phyloP scores from a whole-genome alignment of 805 yeast species.

The Candida bentonensis region DNA sequence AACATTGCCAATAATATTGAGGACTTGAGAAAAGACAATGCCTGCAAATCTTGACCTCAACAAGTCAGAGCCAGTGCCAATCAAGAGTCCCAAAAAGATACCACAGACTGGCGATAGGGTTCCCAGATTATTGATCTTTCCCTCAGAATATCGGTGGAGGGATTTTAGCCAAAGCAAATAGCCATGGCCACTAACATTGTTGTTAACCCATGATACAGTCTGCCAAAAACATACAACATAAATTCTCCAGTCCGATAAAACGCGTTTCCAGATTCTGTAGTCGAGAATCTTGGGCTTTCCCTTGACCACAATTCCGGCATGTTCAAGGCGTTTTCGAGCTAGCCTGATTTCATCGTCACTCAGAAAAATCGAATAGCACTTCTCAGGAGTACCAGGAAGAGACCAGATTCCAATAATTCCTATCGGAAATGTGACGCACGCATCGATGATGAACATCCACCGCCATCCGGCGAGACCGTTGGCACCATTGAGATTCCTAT shows the following conservation, averaged over 20 bases:
- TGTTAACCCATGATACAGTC: conserved; percentile 39
- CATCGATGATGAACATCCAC: conserved; percentile 31
- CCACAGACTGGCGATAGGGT: conserved; percentile 49
- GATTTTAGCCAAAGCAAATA: conserved; percentile 47
- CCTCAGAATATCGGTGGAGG: conserved; percentile 27
- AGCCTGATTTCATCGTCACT: conserved; percentile 29
- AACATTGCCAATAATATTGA: conserved; percentile 38
- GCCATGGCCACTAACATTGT: conserved; percentile 40
- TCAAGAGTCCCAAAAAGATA: conserved; percentile 24
- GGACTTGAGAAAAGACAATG: conserved; percentile 34
- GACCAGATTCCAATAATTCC: conserved; percentile 20
- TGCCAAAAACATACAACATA: conserved; percentile 39
- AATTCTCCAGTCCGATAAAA: conserved; percentile 11
- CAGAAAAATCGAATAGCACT: conserved; percentile 12
- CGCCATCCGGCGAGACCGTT: conserved; percentile 26
- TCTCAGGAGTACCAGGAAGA: conserved; percentile 22
- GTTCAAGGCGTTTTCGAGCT: conserved; percentile 29
- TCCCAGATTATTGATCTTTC: conserved; percentile 33
- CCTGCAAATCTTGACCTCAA: conserved; percentile 41
- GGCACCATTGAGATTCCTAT: conserved; percentile 24
- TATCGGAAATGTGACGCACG: conserved; percentile 25
- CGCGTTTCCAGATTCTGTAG: background rate
- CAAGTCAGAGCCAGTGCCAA: conserved; percentile 30
- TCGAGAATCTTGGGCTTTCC: conserved; percentile 19
- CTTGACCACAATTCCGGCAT: conserved; percentile 22